A percentile compares a stretch with the other conserved stretches of the same genome.
Conservation (phyloP, 2,329 filamentous ascomycete species). For the Teratosphaeria viscida region DNA sequence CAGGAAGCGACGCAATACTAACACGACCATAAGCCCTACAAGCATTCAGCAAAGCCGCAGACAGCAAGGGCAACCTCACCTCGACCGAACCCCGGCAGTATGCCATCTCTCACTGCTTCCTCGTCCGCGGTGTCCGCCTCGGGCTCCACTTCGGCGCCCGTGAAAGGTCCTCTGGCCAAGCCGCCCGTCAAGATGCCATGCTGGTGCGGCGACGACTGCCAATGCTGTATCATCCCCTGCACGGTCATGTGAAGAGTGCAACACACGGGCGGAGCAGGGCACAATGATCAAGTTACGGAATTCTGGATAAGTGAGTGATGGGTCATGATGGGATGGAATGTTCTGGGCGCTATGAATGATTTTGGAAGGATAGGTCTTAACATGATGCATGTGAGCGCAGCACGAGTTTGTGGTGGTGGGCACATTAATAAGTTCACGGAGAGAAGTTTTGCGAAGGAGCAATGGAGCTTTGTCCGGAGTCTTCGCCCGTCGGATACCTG, state of each 20-base stretch:
- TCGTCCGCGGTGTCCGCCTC: not conserved
- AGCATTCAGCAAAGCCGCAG: not conserved
- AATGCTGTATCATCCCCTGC: conserved; percentile 19
- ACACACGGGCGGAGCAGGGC: not conserved
- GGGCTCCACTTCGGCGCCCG: conserved; percentile 10
- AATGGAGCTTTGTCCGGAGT: not conserved
- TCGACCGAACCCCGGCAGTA: not conserved
- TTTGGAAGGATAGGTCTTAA: not conserved
- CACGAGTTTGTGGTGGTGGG: not conserved
- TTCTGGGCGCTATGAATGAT: not conserved
- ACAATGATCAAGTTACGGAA: not conserved
- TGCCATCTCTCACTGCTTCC: not conserved
- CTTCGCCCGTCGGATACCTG: not conserved
- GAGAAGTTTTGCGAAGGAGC: not conserved
- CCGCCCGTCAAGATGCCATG: conserved; percentile 23
- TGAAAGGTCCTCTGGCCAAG: conserved; percentile 11
- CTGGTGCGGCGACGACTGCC: conserved; percentile 24
- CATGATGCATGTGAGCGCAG: not conserved
- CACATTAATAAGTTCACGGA: not conserved
- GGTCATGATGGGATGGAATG: not conserved
- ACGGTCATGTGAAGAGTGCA: conserved; percentile 12
- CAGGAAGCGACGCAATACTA: not conserved
- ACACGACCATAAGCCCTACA: not conserved
- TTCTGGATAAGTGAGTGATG: not conserved
- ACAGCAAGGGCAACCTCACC: not conserved